phyloP scores from a whole-genome alignment of 2,329 filamentous ascomycete species.

The Colletotrichum scovillei region DNA sequence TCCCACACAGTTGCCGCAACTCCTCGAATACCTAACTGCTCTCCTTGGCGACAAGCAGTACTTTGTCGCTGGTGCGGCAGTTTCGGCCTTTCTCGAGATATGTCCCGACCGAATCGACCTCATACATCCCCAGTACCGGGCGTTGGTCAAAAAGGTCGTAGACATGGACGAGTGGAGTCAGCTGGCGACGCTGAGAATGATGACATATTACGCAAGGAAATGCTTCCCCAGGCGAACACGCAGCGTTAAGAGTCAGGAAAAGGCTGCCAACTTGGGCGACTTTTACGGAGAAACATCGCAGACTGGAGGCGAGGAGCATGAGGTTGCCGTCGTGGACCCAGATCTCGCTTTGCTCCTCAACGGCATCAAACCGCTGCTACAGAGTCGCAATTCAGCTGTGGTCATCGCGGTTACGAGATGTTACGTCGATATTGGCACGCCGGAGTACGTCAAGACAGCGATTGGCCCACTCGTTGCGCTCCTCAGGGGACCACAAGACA shows the following conservation, averaged over 20 bases:
- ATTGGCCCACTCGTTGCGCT: slow-evolving; percentile 89
- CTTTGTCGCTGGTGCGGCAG: slow-evolving; percentile 94
- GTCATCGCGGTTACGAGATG: slow-evolving; percentile 88
- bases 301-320: slow-evolving; percentile 55
- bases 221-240: slow-evolving; percentile 83
- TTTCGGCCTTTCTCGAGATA: slow-evolving; percentile 87
- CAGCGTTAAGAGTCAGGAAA: slow-evolving; percentile 58
- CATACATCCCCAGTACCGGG: slow-evolving; percentile 89
- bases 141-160: slow-evolving; percentile 87
- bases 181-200: slow-evolving; percentile 81
- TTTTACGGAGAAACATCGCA: slow-evolving; percentile 81
- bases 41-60: slow-evolving; percentile 93
- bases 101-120: slow-evolving; percentile 90
- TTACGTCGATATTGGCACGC: slow-evolving; percentile 86
- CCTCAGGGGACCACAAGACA: slow-evolving; percentile 84
- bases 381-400: slow-evolving; percentile 93
- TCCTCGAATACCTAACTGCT: slow-evolving; percentile 82
- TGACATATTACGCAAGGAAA: slow-evolving; percentile 85
- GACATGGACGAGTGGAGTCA: slow-evolving; percentile 99
- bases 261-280: slow-evolving; percentile 65
- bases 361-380: slow-evolving; percentile 83
- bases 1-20: slow-evolving; percentile 83
- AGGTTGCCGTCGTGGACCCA: slow-evolving; percentile 77
- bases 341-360: slow-evolving; percentile 87
- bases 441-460: slow-evolving; percentile 78